Evolutionary conservation across 2,329 filamentous ascomycete genomes (phyloP).

Genomic region (Arthrobotrys sphaeroides): DNA sequence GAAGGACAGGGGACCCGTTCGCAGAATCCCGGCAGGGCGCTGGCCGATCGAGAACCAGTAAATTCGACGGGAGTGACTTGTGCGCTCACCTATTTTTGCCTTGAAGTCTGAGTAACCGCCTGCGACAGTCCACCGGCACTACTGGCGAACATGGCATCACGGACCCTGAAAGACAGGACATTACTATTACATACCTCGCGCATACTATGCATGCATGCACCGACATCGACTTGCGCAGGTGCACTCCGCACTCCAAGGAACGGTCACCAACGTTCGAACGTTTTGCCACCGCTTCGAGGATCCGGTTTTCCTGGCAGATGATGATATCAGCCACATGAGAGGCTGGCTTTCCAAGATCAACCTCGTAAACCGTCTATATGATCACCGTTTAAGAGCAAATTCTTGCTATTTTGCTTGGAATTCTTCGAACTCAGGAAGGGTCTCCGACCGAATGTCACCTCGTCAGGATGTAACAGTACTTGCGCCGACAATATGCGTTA

Average conservation of each 20-base stretch:
- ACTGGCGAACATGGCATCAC: neutral
- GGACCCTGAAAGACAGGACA: constrained; percentile 18
- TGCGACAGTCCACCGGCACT: constrained; percentile 11
- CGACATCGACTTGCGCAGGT: neutral
- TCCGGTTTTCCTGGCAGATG: constrained; percentile 13
- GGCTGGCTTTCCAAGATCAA: constrained; percentile 21
- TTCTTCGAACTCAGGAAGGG: neutral
- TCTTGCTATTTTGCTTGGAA: neutral
- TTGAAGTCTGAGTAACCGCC: constrained; percentile 52
- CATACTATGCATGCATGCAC: neutral
- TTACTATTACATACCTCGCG: neutral
- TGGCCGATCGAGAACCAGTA: constrained; percentile 34
- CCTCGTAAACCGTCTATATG: constrained; percentile 20
- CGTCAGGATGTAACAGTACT: neutral
- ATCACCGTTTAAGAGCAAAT: constrained; percentile 21
- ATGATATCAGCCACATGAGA: constrained; percentile 36
- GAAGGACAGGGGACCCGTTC: constrained; percentile 10
- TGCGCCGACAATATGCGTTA: neutral
- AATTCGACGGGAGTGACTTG: constrained; percentile 45
- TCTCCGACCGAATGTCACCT: constrained; percentile 1
- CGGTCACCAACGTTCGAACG: constrained; percentile 11
- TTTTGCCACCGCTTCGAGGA: constrained; percentile 41
- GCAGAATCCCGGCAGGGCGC: neutral
- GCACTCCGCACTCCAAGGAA: neutral
- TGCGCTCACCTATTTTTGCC: constrained; percentile 49